A percentile compares a stretch with the other conserved stretches of the same genome.
Conservation (phyloP, 495 filamentous ascomycete genomes). For the Trichoderma erinaceum region DNA sequence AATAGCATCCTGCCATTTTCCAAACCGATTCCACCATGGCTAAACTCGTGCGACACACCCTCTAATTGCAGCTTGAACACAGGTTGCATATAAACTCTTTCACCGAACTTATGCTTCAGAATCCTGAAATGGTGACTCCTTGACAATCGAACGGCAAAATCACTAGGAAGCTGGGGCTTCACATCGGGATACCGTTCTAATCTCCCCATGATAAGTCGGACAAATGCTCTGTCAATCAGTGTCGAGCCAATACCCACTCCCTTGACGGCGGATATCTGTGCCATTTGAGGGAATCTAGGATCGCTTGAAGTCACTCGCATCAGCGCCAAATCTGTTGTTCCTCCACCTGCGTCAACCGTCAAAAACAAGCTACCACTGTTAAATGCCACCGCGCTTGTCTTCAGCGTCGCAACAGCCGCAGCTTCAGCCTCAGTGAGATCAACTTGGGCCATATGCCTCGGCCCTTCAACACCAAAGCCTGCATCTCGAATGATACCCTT, state of each 20-base stretch:
- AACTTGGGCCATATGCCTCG: conserved; percentile 45
- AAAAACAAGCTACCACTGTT: conserved; percentile 29
- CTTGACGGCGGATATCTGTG: conserved; percentile 31
- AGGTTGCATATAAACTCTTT: conserved; percentile 31
- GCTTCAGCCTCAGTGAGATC: conserved; percentile 66
- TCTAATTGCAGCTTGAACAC: conserved; percentile 28
- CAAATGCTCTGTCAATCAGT: conserved; percentile 33
- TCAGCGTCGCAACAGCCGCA: conserved; percentile 49
- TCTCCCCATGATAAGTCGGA: conserved; percentile 26
- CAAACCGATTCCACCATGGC: conserved; percentile 31
- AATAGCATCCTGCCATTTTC: conserved; percentile 34
- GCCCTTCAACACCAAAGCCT: conserved; percentile 43
- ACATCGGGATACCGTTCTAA: conserved; percentile 25
- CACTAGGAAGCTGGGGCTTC: conserved; percentile 24
- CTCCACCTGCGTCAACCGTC: conserved; percentile 34
- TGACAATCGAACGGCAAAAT: conserved; percentile 25
- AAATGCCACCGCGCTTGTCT: conserved; percentile 29
- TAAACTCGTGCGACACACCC: conserved; percentile 34
- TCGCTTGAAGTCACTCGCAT: conserved; percentile 30
- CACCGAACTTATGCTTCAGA: conserved; percentile 37
- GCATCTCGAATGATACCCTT: conserved; percentile 42
- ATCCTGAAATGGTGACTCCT: conserved; percentile 31
- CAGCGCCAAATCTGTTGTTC: conserved; percentile 35
- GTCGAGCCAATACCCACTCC: conserved; percentile 35
- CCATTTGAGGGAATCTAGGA: conserved; percentile 27